Conservation (phyloP, 768 basidiomycete species). For the Mycena kentingensis region DNA sequence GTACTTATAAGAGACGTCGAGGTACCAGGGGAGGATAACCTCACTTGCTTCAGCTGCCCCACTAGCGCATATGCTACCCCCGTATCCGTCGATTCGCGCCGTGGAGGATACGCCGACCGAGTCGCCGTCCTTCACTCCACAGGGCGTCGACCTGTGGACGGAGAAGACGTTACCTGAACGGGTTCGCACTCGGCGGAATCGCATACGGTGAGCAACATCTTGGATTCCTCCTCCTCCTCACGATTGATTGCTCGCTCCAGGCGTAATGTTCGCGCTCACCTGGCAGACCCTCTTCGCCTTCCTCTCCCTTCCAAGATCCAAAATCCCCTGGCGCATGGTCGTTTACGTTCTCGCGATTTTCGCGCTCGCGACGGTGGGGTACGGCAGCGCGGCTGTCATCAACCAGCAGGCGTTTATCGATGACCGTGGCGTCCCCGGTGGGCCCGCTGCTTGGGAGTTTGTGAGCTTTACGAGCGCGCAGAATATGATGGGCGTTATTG, state of each 20-base stretch:
- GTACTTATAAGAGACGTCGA: no score
- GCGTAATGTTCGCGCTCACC: neutral
- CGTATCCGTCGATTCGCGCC: no score
- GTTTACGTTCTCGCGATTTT: slow-evolving; percentile 23
- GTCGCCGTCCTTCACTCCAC: no score
- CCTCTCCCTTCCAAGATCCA: neutral
- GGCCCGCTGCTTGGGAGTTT: slow-evolving; percentile 15
- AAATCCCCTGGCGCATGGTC: slow-evolving; percentile 10
- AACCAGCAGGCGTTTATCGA: slow-evolving; percentile 25
- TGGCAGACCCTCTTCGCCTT: neutral
- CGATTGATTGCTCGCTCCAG: neutral
- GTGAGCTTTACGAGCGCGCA: neutral
- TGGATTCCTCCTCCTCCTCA: neutral
- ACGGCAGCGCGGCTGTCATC: slow-evolving; percentile 24
- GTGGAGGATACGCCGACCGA: no score
- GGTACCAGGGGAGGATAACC: no score
- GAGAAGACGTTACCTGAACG: neutral
- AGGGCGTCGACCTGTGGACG: no score
- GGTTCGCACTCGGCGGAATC: neutral
- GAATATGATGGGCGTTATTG: slow-evolving; percentile 7
- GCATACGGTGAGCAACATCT: neutral
- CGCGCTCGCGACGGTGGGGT: slow-evolving; percentile 25
- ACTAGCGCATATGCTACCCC: no score
- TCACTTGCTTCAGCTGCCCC: no score
- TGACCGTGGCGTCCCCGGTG: slow-evolving; percentile 24